Evolutionary conservation across 2,329 filamentous ascomycete species (phyloP).

Genomic region (Nigrospora oryzae): DNA sequence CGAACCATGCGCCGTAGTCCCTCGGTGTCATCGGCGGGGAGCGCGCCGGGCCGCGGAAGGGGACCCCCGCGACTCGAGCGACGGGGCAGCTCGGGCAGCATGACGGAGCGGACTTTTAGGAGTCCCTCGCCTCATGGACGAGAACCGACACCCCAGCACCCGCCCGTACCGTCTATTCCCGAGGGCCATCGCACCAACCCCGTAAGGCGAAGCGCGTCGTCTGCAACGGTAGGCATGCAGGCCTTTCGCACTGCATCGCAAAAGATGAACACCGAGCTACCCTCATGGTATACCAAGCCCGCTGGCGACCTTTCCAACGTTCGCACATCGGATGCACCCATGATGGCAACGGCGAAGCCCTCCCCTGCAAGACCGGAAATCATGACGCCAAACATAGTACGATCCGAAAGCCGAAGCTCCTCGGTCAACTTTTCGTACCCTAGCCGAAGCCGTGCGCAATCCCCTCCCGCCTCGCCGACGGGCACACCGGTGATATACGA

Average conservation of each 20-base stretch:
- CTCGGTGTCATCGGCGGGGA: constrained; percentile 58
- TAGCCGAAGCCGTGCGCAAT: constrained; percentile 30
- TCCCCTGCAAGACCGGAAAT: constrained; percentile 9
- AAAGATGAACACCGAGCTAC: constrained; percentile 31
- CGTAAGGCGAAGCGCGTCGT: constrained; percentile 5
- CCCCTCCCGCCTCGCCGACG: constrained; percentile 25
- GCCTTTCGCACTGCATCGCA: constrained; percentile 47
- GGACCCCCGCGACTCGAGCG: constrained; percentile 46
- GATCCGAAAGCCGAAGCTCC: constrained; percentile 37
- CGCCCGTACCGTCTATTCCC: constrained; percentile 71
- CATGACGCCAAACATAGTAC: constrained; percentile 22
- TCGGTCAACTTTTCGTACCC: constrained; percentile 55
- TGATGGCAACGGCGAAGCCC: constrained; percentile 22
- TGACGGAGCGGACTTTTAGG: constrained; percentile 84
- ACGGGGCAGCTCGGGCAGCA: constrained; percentile 65
- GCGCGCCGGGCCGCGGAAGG: constrained; percentile 35
- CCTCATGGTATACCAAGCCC: constrained; percentile 41
- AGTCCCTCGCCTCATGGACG: constrained; percentile 57
- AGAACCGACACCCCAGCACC: constrained; percentile 39
- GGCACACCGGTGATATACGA: constrained; percentile 45
- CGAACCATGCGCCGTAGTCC: constrained; percentile 66
- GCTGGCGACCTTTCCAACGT: constrained; percentile 35
- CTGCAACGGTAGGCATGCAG: constrained; percentile 33
- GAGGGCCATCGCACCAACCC: constrained; percentile 15
- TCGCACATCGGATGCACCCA: constrained; percentile 33